Conservation (phyloP, 371 early-diverging fungal species). For the Chytridium lagenaria region DNA sequence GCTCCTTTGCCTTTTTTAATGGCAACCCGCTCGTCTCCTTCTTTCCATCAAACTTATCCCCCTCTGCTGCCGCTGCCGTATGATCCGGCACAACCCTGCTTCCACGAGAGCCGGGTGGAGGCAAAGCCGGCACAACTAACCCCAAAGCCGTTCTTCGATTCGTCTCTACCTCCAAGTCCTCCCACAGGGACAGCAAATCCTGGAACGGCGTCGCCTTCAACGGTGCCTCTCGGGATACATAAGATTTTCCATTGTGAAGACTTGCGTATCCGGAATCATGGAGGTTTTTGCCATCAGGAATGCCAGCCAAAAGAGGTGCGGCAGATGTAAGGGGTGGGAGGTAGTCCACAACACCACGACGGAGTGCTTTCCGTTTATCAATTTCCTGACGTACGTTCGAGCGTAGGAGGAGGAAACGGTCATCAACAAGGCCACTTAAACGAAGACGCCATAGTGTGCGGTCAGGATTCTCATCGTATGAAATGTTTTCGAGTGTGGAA, state of each 20-base stretch:
- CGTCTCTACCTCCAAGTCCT: conserved; percentile 20
- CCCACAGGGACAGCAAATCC: conserved; percentile 24
- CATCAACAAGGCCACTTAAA: neutral
- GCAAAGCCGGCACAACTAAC: neutral
- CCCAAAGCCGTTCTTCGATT: conserved; percentile 16
- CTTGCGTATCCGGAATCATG: neutral
- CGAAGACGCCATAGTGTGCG: neutral
- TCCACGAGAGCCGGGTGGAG: neutral
- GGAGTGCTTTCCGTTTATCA: neutral
- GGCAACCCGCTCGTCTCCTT: too few species aligned
- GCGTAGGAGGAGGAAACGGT: neutral
- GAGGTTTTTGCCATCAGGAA: neutral
- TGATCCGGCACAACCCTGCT: neutral
- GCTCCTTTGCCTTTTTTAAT: too few species aligned
- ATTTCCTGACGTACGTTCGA: neutral
- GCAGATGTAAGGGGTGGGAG: neutral
- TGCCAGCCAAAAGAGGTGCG: neutral
- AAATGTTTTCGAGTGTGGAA: neutral
- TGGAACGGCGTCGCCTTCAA: conserved; percentile 16
- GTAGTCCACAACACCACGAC: neutral
- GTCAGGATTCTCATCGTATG: neutral
- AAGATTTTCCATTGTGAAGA: too few species aligned
- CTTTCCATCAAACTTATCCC: conserved; percentile 1
- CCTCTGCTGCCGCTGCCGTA: neutral
- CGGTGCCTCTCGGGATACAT: neutral